phyloP scores from a whole-genome alignment of 306 rosid species.

The Cucurbita pepo region DNA sequence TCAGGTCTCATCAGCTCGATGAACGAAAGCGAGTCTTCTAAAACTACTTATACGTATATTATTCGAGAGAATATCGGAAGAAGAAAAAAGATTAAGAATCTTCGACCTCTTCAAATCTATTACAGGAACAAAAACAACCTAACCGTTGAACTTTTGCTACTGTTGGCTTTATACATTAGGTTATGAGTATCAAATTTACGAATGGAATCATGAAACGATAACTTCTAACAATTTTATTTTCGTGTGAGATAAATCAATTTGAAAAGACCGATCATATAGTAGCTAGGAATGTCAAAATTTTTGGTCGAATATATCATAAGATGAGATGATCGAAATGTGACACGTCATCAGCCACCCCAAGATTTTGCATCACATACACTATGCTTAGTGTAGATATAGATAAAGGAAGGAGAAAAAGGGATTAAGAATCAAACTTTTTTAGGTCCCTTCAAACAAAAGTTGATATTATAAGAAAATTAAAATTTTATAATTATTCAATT shows the following conservation, averaged over 20 bases:
- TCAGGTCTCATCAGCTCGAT: too few relatives aligned
- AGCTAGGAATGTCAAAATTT: not conserved
- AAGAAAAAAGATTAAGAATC: too few relatives aligned
- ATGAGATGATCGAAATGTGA: not conserved
- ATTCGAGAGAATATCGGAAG: too few relatives aligned
- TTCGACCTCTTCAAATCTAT: too few relatives aligned
- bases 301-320: not conserved
- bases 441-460: not conserved
- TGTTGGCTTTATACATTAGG: not conserved
- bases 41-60: too few relatives aligned
- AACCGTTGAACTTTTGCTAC: not conserved
- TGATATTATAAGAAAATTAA: not conserved
- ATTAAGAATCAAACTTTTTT: not conserved
- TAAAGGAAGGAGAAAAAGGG: not conserved
- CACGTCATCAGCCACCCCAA: not conserved
- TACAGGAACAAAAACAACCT: too few relatives aligned
- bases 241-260: not conserved
- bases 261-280: not conserved
- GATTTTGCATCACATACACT: not conserved
- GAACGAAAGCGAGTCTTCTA: too few relatives aligned
- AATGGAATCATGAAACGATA: not conserved
- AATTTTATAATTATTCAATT: not conserved
- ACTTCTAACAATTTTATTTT: not conserved
- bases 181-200: not conserved
- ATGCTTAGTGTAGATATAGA: not conserved